A percentile compares a stretch with the other conserved stretches of the same genome.
Conservation (phyloP, 805 yeast genomes). For the Ogataea trehaloabstinens region DNA sequence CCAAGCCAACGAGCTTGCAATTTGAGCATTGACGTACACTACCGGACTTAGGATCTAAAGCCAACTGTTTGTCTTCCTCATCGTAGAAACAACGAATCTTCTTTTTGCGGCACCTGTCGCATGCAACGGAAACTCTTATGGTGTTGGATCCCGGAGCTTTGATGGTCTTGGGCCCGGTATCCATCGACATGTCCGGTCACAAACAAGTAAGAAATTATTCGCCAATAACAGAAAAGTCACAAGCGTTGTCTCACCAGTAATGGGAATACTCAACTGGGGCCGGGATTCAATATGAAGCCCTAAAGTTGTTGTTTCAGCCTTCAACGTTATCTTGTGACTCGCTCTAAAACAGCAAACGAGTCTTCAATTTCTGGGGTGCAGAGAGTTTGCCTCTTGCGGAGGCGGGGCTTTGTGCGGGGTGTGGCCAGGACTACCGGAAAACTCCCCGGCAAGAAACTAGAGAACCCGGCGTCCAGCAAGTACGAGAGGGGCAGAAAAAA, state of each 20-base stretch:
- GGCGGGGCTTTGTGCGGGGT: not conserved
- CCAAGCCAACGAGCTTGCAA: constrained; percentile 81
- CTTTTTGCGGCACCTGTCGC: constrained; percentile 84
- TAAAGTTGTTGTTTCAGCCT: no score
- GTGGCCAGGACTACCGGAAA: no score
- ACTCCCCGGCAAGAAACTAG: not conserved
- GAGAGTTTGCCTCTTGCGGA: not conserved
- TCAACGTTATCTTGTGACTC: no score
- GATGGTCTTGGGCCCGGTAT: constrained; percentile 46
- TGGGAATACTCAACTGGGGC: no score
- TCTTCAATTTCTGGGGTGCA: not conserved
- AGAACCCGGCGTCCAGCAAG: not conserved
- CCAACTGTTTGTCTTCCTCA: constrained; percentile 19
- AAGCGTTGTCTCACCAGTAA: no score
- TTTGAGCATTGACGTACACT: constrained; percentile 75
- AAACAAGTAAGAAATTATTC: not conserved
- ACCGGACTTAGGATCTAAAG: constrained; percentile 36
- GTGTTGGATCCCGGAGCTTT: constrained; percentile 64
- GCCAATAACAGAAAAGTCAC: no score
- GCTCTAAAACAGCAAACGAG: not conserved
- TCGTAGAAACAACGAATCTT: constrained; percentile 60
- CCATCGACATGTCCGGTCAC: not conserved
- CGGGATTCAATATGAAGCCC: no score
- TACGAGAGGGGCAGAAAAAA: no score
- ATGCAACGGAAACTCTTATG: constrained; percentile 83